These are phyloP conservation scores for Chlamydomonas eustigma DNA, from an alignment of 139 green algal genomes.

Conservation along the genomic window DNA sequence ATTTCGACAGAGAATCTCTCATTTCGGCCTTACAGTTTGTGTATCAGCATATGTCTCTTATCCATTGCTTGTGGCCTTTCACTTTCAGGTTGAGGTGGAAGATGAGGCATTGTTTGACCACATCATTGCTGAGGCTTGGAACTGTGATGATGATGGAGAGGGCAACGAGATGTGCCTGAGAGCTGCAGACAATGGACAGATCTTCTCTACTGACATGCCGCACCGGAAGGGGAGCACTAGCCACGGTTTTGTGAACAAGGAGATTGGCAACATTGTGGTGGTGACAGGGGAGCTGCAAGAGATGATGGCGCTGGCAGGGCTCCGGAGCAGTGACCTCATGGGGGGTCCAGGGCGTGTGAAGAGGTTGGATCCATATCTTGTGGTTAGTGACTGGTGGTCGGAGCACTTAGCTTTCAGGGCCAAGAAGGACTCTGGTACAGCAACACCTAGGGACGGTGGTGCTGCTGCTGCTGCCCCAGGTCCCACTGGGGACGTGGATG, in stretches of 20 bases:
- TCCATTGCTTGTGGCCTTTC: slow-evolving; percentile 12
- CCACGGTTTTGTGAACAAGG: background rate
- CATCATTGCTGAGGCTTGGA: slow-evolving; percentile 26
- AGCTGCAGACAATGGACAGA: background rate
- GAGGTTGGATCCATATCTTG: background rate
- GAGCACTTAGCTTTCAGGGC: slow-evolving; percentile 39
- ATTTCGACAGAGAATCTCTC: no score
- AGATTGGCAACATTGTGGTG: background rate
- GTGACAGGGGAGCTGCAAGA: slow-evolving; percentile 9
- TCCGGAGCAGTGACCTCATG: slow-evolving; percentile 6
- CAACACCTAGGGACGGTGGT: background rate
- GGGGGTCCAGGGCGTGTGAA: background rate
- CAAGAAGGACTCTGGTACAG: background rate
- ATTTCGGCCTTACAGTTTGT: no score
- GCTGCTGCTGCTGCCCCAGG: slow-evolving; percentile 1
- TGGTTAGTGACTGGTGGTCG: slow-evolving; percentile 54
- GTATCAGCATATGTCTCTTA: no score
- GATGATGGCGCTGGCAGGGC: slow-evolving; percentile 18
- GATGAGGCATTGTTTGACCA: slow-evolving; percentile 30
- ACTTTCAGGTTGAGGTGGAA: slow-evolving; percentile 16
- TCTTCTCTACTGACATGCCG: background rate
- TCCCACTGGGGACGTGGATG: slow-evolving; percentile 14
- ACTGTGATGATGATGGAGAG: slow-evolving; percentile 8
- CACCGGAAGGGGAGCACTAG: background rate
- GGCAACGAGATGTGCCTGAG: background rate